Evolutionary conservation across 1,284 basidiomycete species (phyloP), one percentile per base, ranked within the genome.

Genomic region (Mrakiaceae sp.): DNA sequence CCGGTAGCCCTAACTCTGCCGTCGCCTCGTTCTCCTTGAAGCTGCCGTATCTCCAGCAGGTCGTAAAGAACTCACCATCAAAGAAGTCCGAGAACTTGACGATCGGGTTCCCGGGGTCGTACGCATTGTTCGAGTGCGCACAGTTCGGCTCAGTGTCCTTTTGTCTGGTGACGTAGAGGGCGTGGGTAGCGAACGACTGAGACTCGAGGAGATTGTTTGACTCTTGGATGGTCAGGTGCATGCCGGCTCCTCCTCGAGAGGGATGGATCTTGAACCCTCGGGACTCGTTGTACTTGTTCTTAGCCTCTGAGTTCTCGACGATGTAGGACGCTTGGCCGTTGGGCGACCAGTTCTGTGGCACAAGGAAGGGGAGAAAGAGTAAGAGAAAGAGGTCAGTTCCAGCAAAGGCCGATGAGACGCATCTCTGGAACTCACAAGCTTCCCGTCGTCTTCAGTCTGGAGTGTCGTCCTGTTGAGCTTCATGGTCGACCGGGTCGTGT

Each of bases 261-360:
- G 72, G 67, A 71, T 73, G 73, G 58, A 77, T 72, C 16, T 71
- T 69, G 69, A 71, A 77, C 0, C 74, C 76, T 16, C 70, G 66
- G 9, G 71, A 68, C 64, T 77, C 75, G 58, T 74, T 74, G 47
- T 68, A 71, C 68, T 70, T 68, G 71, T 77, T 87, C 64, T 68
- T 76, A 63, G 78, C 76, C 4, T 82, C 81, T 69, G 79, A 77
- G 74, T 87, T 87, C 54, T 84, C 81, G 50, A 87, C 75, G 7
- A 83, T 74, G 67, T 82, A 83, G 69, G 52, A 79, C 74, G 53
- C 81, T 71, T 84, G 80, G 68, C 79, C 78, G 69, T 86, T 85
- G 16, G 66, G 47, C 0, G 81, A 80, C 73, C 81, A 82, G 69
- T 81, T 80, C 66, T 84, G 73, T 16, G 78, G 69, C 6, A 81